A percentile compares a stretch with the other conserved stretches of the same genome.
Evolutionary conservation across 441 rosid genomes (phyloP).

Genomic region (Arabidopsis hybrid): DNA sequence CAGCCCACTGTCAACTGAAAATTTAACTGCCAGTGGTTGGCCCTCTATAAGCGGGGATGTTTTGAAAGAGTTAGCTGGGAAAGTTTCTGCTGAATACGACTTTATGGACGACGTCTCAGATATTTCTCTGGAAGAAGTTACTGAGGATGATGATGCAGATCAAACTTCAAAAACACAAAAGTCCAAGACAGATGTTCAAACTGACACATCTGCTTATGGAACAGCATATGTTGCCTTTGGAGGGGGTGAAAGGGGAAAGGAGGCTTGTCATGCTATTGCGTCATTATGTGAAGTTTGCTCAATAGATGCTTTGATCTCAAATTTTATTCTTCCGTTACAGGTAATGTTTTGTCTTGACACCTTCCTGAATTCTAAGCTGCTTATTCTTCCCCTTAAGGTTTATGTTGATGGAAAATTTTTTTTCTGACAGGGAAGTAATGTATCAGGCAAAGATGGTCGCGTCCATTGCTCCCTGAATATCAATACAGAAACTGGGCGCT

Average conservation of each 20-base stretch:
- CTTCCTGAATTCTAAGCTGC: conserved; percentile 17
- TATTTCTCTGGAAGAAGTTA: conserved; percentile 46
- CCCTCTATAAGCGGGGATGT: conserved; percentile 84
- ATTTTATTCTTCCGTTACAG: conserved; percentile 95
- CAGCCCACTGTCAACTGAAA: conserved; percentile 60
- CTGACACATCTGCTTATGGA: conserved; percentile 65
- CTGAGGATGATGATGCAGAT: conserved; percentile 36
- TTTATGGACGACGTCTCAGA: conserved; percentile 48
- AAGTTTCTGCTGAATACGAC: conserved; percentile 74
- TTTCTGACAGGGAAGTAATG: conserved; percentile 67
- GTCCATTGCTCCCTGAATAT: conserved; percentile 95
- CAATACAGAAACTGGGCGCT: conserved; percentile 96
- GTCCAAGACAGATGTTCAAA: conserved; percentile 35
- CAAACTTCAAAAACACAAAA: conserved; percentile 40
- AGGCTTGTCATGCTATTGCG: conserved; percentile 92
- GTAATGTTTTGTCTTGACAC: conserved; percentile 45
- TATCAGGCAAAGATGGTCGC: conserved; percentile 83
- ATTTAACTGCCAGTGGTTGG: conserved; percentile 77
- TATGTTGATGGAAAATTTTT: background rate
- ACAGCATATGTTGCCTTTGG: conserved; percentile 59
- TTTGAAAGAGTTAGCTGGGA: conserved; percentile 78
- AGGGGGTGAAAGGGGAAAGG: conserved; percentile 65
- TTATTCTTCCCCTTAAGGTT: conserved; percentile 7
- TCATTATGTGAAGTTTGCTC: conserved; percentile 92
- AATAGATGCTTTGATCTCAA: conserved; percentile 87